Evolutionary conservation across 202 grass and related monocot genomes (phyloP), one percentile per base, ranked within the genome.

Genomic region (Setaria viridis): DNA sequence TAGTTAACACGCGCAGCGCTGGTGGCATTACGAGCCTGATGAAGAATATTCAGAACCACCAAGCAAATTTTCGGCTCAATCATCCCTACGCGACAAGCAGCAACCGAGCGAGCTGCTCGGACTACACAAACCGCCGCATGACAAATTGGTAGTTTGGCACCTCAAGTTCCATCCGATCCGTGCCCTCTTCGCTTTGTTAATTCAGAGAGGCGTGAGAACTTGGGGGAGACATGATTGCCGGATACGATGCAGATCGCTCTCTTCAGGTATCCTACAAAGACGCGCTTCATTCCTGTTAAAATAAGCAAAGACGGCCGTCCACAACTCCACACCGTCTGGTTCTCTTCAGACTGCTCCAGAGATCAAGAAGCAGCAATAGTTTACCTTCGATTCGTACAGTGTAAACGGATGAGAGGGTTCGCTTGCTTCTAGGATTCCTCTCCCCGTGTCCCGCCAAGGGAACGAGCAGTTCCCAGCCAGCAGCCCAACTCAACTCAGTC

Each of bases 401-500:
- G 49, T 49, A 45, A 58, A 67, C 20, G 0, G 9, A 8, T 2
- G 29, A 53, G 14, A 25, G 10, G 46, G 67, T 62, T 79, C 19
- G 2, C 42, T 42, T 59, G 20, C 11, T 12, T 14, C 13, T 34
- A 33, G 62, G 55, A 50, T 47, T 80, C 19, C 7, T 39, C 48
- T 33, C 46, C 46, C 14, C 33, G 79, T 77, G 20, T 7, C 39
- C 10, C 4, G 13, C 66, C 47, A 32, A 37, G 16, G 66, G 56
- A 32, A 4, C 6, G 3, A 39, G 47, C 19, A 55, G 6, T 25
- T 39, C 33, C 49, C 20, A 30, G 13, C 49, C 39, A 30, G 20
- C 64, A 72, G 55, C 62, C 30, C 19, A 72, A 59, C 55, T 48
- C 79, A 74, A 72, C 16, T 71, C 39, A 14, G 11, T 33, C 79